These are phyloP conservation scores for Helichrysum umbraculigerum DNA, from an alignment of 129 eudicot species.

Conservation along the genomic window DNA sequence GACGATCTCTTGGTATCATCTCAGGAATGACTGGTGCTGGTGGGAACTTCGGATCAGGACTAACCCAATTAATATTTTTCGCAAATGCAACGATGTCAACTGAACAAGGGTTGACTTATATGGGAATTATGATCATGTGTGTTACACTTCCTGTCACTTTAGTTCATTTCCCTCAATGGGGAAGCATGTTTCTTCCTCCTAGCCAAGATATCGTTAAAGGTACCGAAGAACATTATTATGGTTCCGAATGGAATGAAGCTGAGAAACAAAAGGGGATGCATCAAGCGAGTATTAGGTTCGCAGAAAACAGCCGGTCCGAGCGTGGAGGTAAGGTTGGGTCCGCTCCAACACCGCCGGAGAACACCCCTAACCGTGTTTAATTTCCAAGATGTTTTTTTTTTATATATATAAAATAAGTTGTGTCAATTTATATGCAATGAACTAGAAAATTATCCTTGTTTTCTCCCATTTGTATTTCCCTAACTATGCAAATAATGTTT, in stretches of 20 bases:
- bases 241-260: slow-evolving; percentile 63
- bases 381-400: not conserved
- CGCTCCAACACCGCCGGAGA: slow-evolving; percentile 48
- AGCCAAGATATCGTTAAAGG: slow-evolving; percentile 41
- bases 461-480: not conserved
- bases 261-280: slow-evolving; percentile 78
- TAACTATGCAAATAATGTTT: not conserved
- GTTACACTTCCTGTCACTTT: slow-evolving; percentile 58
- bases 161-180: slow-evolving; percentile 80
- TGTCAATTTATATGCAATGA: slow-evolving; percentile 7
- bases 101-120: slow-evolving; percentile 45
- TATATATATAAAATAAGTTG: not conserved
- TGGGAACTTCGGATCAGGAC: slow-evolving; percentile 79
- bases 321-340: slow-evolving; percentile 60
- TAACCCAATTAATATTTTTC: slow-evolving; percentile 72
- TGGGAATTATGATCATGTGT: slow-evolving; percentile 70
- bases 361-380: slow-evolving; percentile 59
- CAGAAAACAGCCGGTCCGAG: slow-evolving; percentile 69
- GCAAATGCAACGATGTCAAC: slow-evolving; percentile 52
- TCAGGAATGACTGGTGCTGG: slow-evolving; percentile 91
- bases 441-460: not conserved
- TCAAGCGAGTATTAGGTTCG: slow-evolving; percentile 66
- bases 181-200: slow-evolving; percentile 61
- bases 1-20: slow-evolving; percentile 72
- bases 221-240: slow-evolving; percentile 54